These are phyloP conservation scores for Tothia fuscella DNA, from an alignment of 2,329 filamentous ascomycete genomes.

Conservation along the genomic window DNA sequence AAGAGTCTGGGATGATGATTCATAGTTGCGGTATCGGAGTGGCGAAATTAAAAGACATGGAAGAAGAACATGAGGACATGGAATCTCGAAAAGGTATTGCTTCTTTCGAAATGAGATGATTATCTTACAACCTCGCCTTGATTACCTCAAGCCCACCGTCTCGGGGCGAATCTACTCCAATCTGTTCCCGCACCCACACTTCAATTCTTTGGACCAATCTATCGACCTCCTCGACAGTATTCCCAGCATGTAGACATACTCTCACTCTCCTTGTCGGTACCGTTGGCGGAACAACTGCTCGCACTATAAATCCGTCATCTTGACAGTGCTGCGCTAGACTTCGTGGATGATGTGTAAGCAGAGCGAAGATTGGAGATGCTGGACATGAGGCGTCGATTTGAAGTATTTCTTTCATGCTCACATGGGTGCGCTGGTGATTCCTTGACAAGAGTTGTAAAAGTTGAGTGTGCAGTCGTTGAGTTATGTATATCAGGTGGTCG, in stretches of 20 bases:
- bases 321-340: constrained; percentile 50
- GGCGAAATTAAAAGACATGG: too few relatives aligned
- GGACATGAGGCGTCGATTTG: constrained; percentile 20
- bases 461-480: constrained; percentile 32
- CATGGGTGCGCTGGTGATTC: not conserved
- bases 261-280: constrained; percentile 55
- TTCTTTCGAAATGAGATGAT: not conserved
- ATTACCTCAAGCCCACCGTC: not conserved
- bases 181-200: constrained; percentile 31
- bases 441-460: constrained; percentile 13
- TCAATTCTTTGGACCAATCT: constrained; percentile 38
- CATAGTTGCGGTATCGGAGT: too few relatives aligned
- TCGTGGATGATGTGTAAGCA: constrained; percentile 47
- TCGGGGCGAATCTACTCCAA: not conserved
- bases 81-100: not conserved
- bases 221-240: constrained; percentile 46
- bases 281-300: constrained; percentile 57
- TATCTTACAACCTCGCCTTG: constrained; percentile 2
- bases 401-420: constrained; percentile 1
- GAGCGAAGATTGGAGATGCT: constrained; percentile 51
- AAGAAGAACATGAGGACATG: not conserved
- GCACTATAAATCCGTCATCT: constrained; percentile 44
- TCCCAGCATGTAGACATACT: constrained; percentile 57
- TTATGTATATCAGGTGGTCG: not conserved
- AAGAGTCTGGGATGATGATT: too few relatives aligned